A percentile compares a stretch with the other conserved stretches of the same genome.
Evolutionary conservation across 2,329 filamentous ascomycete species (phyloP).

Genomic region (Aspergillus aculeatus): DNA sequence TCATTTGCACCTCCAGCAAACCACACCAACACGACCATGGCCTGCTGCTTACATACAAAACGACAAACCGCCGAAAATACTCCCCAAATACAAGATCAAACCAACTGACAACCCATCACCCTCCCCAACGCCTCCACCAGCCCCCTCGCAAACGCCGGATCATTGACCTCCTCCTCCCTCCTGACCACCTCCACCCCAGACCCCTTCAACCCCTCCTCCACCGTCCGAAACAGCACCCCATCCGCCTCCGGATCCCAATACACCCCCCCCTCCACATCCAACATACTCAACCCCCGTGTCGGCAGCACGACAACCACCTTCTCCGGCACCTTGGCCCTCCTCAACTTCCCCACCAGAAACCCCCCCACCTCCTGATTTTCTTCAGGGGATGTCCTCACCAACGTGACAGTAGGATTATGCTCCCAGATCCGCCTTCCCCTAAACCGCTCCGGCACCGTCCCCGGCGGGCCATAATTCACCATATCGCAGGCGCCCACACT

Average conservation of each 20-base stretch:
- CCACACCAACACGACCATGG: too few relatives aligned
- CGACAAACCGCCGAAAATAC: too few relatives aligned
- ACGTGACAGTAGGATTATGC: slow-evolving; percentile 65
- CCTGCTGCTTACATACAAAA: too few relatives aligned
- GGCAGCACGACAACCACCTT: slow-evolving; percentile 60
- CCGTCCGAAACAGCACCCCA: slow-evolving; percentile 45
- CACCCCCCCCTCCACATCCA: slow-evolving; percentile 54
- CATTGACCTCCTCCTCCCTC: slow-evolving; percentile 40
- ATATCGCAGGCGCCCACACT: slow-evolving; percentile 59
- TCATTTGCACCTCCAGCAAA: too few relatives aligned
- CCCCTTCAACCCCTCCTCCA: slow-evolving; percentile 51
- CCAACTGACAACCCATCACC: not conserved
- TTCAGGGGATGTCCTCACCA: slow-evolving; percentile 62
- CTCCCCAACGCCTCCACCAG: slow-evolving; percentile 23
- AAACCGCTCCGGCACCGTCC: slow-evolving; percentile 58
- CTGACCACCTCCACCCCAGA: slow-evolving; percentile 52
- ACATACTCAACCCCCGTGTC: slow-evolving; percentile 59
- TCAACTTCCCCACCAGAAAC: slow-evolving; percentile 57
- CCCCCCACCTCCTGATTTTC: slow-evolving; percentile 58
- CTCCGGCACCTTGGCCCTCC: slow-evolving; percentile 38
- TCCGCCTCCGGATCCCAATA: slow-evolving; percentile 56
- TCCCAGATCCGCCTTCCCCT: slow-evolving; percentile 52
- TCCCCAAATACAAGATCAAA: too few relatives aligned
- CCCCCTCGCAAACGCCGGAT: slow-evolving; percentile 28
- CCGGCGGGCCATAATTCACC: slow-evolving; percentile 61